Base-by-base conservation (phyloP, 176 grass and related monocot genomes). In the Elymus sibiricus region DNA sequence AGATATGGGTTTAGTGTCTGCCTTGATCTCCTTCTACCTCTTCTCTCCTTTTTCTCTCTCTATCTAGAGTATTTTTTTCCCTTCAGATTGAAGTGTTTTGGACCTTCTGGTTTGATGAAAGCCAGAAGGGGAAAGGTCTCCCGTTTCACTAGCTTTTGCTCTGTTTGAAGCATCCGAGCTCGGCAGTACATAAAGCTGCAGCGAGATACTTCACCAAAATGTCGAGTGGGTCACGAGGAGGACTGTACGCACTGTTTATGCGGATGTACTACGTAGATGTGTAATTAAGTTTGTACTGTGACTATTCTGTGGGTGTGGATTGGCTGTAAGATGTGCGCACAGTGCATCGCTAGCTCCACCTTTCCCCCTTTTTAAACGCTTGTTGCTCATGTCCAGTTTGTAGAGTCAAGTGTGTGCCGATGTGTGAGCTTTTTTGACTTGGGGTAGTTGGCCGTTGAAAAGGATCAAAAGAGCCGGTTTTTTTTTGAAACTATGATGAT, bases 291-390 rank as follows among this genome's bases (percentile, higher is more conserved):
- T 55, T 70, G 59, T 82, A 83, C 25, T 77, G 70, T 76, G 47
- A 24, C 5, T 74, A 28, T 46, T 74, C 11, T 77, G 71, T 7
- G 39, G n/a, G 39, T 53, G n/a, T 72, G 39, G 53, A 78, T 70
- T 80, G 76, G 70, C 60, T 81, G 49, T 60, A 85, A 25, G 82
- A 85, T 76, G 77, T 19, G 47, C 14, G 22, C 77, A 46, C 70
- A 38, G 78, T n/a, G 60, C 70, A 62, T 76, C 61, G 22, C 47
- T 53, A 53, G 49, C 49, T 89, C 44, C 60, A 69, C 77, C 27
- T 60, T 49, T 12, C 27, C 22, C 42, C 28, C 75, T 58, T 27
- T 28, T 9, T 56, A 80, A 53, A 53, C 49, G 6, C 49, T 53
- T 53, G 16, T 53, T 53, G 49, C 49, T 19, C 2, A 53, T 49